Base-by-base conservation (phyloP, 176 grass and related monocot species). In the Aegilops bicornis region DNA sequence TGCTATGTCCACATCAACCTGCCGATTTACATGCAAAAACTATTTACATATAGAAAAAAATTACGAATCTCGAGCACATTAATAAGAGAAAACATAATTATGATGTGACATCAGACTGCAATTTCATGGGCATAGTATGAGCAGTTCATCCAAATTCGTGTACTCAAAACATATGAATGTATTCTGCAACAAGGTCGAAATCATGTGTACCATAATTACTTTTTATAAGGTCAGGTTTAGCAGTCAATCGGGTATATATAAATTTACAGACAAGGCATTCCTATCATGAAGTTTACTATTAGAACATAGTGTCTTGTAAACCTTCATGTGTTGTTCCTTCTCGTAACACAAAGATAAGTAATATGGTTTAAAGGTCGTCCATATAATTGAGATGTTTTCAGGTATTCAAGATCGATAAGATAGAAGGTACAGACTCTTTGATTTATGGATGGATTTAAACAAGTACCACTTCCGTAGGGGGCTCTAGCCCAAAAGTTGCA, bases 1-100 rank as follows among this genome's bases (percentile, higher is more conserved):
- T 87, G 97, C 94, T 93, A 99, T 96, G 85, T 99, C 97, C 87
- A 99, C 83, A 85, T 99, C 97, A 86, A 99, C 86, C 97, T 99
- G 85, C 50, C 27, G 73, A 82, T 59, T 77, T 43, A 64, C 68
- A 4, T 23, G 65, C 25, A 72, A 74, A 87, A 87, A 85, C 25
- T 62, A 84, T 48, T 81, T 77, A 87, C 83, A 71, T 39, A n/a
- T 10, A 80, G 29, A 75, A n/a, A 84, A 76, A 22, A n/a, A 40
- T 76, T 50, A 33, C 5, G 50, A 22, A 16, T 23, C n/a, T 48
- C 27, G 22, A 69, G 36, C 32, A 52, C 31, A 76, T 39, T 20
- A 63, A 17, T 69, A 35, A 30, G 37, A 16, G 48, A 20, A 10
- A 7, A 72, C n/a, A 37, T 71, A 29, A 78, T 13, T 82, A 25